A percentile compares a stretch with the other conserved stretches of the same genome.
Evolutionary conservation across 257 asterid species (phyloP).

Genomic region (Solanum pimpinellifolium): DNA sequence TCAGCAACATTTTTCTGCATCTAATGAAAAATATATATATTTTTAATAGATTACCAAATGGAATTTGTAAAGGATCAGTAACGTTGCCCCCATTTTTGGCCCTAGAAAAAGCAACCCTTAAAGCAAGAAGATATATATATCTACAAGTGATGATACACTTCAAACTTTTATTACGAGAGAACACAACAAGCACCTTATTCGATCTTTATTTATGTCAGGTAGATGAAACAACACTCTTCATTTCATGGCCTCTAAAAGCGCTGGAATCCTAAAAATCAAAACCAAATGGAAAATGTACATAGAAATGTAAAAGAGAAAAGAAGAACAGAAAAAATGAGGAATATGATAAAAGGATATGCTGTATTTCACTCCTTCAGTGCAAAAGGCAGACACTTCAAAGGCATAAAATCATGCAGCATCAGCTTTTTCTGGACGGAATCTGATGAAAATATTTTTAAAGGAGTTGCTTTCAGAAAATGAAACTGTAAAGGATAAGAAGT

Average conservation of each 20-base stretch:
- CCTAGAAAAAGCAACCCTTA: not conserved
- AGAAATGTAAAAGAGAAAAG: not conserved
- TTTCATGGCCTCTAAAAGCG: not conserved
- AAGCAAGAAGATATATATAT: too few relatives aligned
- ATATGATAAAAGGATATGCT: conserved; percentile 2
- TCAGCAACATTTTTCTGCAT: not conserved
- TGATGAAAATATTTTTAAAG: not conserved
- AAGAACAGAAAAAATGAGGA: not conserved
- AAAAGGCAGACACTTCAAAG: not conserved
- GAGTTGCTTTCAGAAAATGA: not conserved
- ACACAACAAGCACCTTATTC: not conserved
- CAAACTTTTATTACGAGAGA: too few relatives aligned
- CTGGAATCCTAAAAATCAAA: not conserved
- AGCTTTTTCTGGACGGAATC: not conserved
- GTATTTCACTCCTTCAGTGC: too few relatives aligned
- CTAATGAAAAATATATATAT: not conserved
- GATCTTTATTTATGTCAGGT: not conserved
- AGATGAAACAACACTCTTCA: not conserved
- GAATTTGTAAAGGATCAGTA: too few relatives aligned
- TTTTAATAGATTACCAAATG: too few relatives aligned
- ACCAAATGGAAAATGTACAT: not conserved
- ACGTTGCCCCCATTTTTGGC: not conserved
- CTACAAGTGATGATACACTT: too few relatives aligned
- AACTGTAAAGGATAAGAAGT: not conserved
- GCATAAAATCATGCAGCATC: not conserved